phyloP scores from a whole-genome alignment of 768 basidiomycete species.

The Serendipita sp. region DNA sequence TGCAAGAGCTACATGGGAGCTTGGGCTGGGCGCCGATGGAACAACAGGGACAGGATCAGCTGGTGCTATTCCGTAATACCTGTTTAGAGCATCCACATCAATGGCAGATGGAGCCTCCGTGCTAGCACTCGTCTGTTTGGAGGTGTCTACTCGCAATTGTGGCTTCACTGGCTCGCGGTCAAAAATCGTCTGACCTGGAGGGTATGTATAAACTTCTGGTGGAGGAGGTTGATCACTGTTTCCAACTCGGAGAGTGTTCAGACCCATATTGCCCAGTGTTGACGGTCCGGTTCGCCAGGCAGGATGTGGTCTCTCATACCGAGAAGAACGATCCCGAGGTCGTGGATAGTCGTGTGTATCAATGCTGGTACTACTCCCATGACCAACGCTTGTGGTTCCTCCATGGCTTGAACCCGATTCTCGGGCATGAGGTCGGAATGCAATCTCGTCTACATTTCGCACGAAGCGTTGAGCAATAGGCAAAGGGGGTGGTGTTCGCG shows the following conservation, averaged over 20 bases:
- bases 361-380: not conserved
- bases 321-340: conserved; percentile 5
- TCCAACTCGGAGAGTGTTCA: not conserved
- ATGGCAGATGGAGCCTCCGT: not conserved
- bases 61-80: not conserved
- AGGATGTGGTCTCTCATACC: conserved; percentile 1
- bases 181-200: not conserved
- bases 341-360: not conserved
- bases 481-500: not conserved
- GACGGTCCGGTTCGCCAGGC: not conserved
- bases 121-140: not conserved
- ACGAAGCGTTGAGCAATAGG: not conserved
- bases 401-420: conserved; percentile 4
- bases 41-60: not conserved
- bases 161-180: not conserved
- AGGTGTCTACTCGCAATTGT: not conserved
- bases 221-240: not conserved
- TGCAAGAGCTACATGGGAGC: not conserved
- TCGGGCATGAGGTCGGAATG: not conserved
- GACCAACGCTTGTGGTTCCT: not conserved
- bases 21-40: not conserved
- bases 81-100: not conserved
- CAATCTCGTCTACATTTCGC: not conserved
- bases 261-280: not conserved
- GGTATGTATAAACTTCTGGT: not conserved